Evolutionary conservation across 2,329 filamentous ascomycete genomes (phyloP), one percentile per base, ranked within the genome.

Genomic region (Nemania bipapillata): DNA sequence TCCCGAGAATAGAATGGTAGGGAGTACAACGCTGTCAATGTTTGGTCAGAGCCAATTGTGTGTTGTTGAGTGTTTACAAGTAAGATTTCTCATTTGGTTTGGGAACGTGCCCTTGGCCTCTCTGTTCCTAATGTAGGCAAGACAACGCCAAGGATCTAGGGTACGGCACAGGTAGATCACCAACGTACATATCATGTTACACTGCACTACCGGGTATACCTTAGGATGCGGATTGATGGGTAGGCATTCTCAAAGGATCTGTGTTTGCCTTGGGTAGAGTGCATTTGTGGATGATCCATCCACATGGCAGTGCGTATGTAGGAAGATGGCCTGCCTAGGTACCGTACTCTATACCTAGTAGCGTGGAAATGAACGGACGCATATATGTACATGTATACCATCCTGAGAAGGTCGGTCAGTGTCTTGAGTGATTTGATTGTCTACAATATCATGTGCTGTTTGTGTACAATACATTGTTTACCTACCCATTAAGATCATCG

Each of bases 261-360:
- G 55, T 55, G 24, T 65, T 61, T 61, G 40, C 40, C 50, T 55
- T 57, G 22, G 54, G 54, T 17, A 47, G 61, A 50, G 26, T 45
- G 55, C 68, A 70, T 53, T 35, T 24, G 62, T 58, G 26, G 28
- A 24, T 22, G 49, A 53, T 47, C 64, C 45, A 55, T 55, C 54
- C 47, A 17, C 60, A 60, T 40, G 65, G 49, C 60, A 32, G 4
- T 20, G 6, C 3, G 11, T 42, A 42, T 5, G 3, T 42, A 42
- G 3, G 17, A 12, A 20, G 22, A 52, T 22, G 17, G 15, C 30
- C 28, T 54, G 40, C 6, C 9, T 55, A 24, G 30, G 52, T 22
- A 50, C 24, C 47, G 47, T 26, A 15, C 3, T 9, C 24, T 24
- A 24, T 26, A 15, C 3, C 9, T 22, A 28, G 17, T 12, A n/a